A percentile compares a stretch with the other conserved stretches of the same genome.
Evolutionary conservation across 345 rosid genomes (phyloP).

Genomic region (Sonneratia alba): DNA sequence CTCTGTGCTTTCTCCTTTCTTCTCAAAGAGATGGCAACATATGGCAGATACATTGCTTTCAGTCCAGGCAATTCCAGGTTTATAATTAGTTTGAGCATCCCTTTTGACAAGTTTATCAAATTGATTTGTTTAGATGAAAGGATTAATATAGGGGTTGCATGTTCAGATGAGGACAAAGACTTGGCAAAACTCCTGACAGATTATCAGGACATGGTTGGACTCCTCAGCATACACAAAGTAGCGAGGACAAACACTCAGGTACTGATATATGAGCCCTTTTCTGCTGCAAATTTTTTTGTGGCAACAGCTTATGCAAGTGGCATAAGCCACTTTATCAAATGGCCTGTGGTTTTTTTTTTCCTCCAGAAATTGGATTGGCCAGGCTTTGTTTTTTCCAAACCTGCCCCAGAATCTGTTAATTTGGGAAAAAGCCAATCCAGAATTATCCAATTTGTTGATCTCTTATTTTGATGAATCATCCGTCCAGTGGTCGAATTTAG

Average conservation of each 20-base stretch:
- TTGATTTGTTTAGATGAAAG: background rate
- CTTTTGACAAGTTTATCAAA: background rate
- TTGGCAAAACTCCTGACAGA: conserved; percentile 72
- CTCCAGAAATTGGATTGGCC: background rate
- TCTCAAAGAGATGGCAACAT: conserved; percentile 73
- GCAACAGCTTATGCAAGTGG: background rate
- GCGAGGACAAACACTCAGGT: conserved; percentile 85
- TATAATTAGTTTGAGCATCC: background rate
- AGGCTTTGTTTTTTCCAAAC: background rate
- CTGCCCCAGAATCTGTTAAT: background rate
- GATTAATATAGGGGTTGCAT: conserved; percentile 10
- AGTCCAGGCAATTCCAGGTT: conserved; percentile 80
- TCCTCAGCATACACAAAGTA: conserved; percentile 75
- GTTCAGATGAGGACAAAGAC: conserved; percentile 70
- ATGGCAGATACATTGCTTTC: conserved; percentile 83
- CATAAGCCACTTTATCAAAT: background rate
- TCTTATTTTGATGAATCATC: background rate
- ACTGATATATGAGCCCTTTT: background rate
- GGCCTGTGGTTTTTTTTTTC: background rate
- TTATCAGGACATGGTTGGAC: conserved; percentile 90
- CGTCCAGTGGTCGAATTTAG: background rate
- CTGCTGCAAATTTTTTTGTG: background rate
- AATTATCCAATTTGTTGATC: background rate
- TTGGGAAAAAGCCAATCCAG: background rate
- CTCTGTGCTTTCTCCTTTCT: conserved; percentile 58